Percentiles rank a stretch among this genome's conserved stretches.
Conservation (phyloP, 2,329 filamentous ascomycete species). For the Diaporthe longicolla region DNA sequence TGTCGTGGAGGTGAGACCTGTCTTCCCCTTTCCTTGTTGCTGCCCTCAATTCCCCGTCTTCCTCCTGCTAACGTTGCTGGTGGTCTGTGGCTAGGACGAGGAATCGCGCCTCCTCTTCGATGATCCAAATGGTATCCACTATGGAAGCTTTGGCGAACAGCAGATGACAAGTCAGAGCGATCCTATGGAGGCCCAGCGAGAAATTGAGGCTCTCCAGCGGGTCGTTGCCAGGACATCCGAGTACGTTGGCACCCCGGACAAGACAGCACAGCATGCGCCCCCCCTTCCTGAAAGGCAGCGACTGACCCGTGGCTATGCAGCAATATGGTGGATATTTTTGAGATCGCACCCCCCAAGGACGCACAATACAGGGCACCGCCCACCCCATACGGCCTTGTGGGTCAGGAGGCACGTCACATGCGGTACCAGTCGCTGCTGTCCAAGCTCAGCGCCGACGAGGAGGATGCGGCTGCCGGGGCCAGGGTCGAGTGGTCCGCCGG, state of each 20-base stretch:
- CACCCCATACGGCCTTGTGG: constrained; percentile 63
- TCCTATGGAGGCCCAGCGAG: constrained; percentile 73
- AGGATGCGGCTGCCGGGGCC: constrained; percentile 55
- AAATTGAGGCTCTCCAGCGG: constrained; percentile 74
- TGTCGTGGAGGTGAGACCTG: constrained; percentile 37
- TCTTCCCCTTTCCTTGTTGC: not conserved
- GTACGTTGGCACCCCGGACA: constrained; percentile 56
- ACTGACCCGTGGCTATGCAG: constrained; percentile 54
- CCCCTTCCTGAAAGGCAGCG: constrained; percentile 1
- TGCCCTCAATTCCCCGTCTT: not conserved
- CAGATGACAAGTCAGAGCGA: constrained; percentile 69
- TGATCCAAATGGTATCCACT: constrained; percentile 70
- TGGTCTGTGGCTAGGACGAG: constrained; percentile 61
- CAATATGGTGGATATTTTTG: constrained; percentile 78
- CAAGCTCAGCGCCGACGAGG: constrained; percentile 66
- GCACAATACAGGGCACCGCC: constrained; percentile 51
- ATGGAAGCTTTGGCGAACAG: constrained; percentile 74
- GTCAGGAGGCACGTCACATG: constrained; percentile 68
- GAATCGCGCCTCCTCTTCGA: constrained; percentile 73
- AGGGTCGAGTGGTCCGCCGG: constrained; percentile 69
- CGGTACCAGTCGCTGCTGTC: constrained; percentile 75
- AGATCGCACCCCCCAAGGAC: constrained; percentile 69
- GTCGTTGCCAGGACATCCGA: constrained; percentile 76
- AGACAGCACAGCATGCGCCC: not conserved
- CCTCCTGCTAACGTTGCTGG: constrained; percentile 26